Evolutionary conservation across 306 rosid species (phyloP), one percentile per base, ranked within the genome.

Genomic region (Canavalia ensiformis): DNA sequence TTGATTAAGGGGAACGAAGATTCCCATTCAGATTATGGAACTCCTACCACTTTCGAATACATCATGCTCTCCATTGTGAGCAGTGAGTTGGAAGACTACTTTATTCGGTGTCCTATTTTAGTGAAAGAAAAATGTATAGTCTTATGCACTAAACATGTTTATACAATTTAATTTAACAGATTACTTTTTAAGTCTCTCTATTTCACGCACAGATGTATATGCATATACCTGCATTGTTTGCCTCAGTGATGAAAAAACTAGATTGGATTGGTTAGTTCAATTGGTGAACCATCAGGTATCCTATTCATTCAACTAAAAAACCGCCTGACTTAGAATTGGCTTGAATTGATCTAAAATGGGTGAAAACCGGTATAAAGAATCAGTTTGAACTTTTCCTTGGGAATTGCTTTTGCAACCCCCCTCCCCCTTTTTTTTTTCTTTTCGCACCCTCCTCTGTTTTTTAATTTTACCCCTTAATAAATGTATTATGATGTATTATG

Each of bases 81-180:
- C 77, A 67, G 67, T 65, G 76, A 81, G 71, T 68, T 73, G 64
- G 49, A 74, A 75, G 35, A 65, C 47, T 70, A 45, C 37, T 54
- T 70, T 75, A 75, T 80, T 84, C 28, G 50, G 42, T 65, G 68
- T 42, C 45, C 74, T 68, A 59, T 47, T 59, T 75, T 74, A 59
- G 77, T 4, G 58, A 74, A 28, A 51, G 67, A 64, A 39, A 82
- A 74, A 54, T 82, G 82, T 82, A 82, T 60, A 78, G 79, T 69
- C 60, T 45, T 52, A 57, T 74, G 80, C 76, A 64, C 78, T 76
- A 37, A 80, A 6, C 67, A 72, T 77, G 79, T 65, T 74, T n/a
- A 68, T 72, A 66, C 72, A 51, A 67, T 68, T 68, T 66, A 74
- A 76, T 81, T 51, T 66, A 68, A 37, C 67, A 51, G 39, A 42